Evolutionary conservation across 2,329 filamentous ascomycete species (phyloP), one percentile per base, ranked within the genome.

Genomic region (Hymenoscyphus repandus): DNA sequence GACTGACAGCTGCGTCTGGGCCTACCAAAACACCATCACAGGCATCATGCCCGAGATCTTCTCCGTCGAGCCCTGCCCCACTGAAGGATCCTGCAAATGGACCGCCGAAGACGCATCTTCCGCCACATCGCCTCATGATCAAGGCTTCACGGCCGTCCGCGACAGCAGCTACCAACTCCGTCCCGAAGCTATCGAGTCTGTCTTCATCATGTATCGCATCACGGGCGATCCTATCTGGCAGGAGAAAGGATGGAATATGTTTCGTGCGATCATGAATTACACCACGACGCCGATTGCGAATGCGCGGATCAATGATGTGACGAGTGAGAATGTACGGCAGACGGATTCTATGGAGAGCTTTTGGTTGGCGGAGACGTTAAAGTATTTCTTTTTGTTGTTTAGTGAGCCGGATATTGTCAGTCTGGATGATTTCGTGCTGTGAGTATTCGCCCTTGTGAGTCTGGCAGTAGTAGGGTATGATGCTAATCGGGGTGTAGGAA

Each of bases 101-200:
- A 50, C 45, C 1, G 20, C 42, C 12, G 45, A 50, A 34, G 54
- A 51, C 22, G 52, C 57, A 4, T 27, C 22, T 7, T 27, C 22
- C 5, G 39, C 50, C 5, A 40, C 50, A 6, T 39, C 50, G 20
- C 36, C 38, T 5, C 49, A 58, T 5, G 22, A 43, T n/a, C 51
- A 53, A 6, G 57, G 55, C 20, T 44, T 59, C 7, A 46, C 47
- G 1, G 46, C 38, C 1, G 45, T 58, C 11, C 34, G 45, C 11
- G 52, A 55, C 10, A 36, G 48, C 7, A 32, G 54, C 6, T 57
- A 58, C 34, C 45, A 52, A 3, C 52, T 56, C 13, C 50, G 56
- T 34, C 81, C 81, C 13, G 81, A 85, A 65, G 81, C 80, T 5
- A 83, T 85, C 46, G 81, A 85, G 65, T 81, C 77, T 10, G 78